Evolutionary conservation across 176 grass and related monocot species (phyloP).

Genomic region (Zoysia japonica): DNA sequence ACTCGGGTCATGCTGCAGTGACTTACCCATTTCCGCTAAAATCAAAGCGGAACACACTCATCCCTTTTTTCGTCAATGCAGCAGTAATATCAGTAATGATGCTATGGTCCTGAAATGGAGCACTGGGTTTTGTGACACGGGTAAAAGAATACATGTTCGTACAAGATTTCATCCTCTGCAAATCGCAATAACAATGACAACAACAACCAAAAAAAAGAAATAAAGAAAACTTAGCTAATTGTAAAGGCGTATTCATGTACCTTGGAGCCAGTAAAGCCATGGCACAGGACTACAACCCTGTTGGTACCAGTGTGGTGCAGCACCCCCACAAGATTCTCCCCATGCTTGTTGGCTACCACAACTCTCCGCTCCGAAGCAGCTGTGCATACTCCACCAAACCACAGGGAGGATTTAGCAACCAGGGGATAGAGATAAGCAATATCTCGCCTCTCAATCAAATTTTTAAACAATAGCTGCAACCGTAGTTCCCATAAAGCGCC

Average conservation of each 20-base stretch:
- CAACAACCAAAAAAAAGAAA: neutral
- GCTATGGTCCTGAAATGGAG: constrained; percentile 56
- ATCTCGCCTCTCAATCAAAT: neutral
- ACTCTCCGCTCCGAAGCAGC: constrained; percentile 47
- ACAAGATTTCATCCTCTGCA: neutral
- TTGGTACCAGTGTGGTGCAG: constrained; percentile 65
- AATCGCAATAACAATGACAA: neutral
- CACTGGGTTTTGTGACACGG: neutral
- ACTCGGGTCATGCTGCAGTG: neutral
- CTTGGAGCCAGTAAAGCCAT: constrained; percentile 78
- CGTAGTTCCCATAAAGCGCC: neutral
- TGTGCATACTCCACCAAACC: constrained; percentile 24
- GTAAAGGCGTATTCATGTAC: constrained; percentile 33
- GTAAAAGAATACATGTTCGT: neutral
- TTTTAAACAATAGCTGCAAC: neutral
- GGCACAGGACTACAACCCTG: constrained; percentile 75
- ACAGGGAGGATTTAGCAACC: constrained; percentile 7
- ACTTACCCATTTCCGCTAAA: constrained; percentile 95
- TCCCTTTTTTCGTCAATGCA: constrained; percentile 60
- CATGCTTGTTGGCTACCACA: constrained; percentile 63
- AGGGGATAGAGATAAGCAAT: neutral
- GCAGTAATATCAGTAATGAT: constrained; percentile 60
- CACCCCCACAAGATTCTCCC: constrained; percentile 73
- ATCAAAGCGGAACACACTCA: constrained; percentile 78
- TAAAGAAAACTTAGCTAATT: neutral